Base-by-base conservation (phyloP, 2,329 filamentous ascomycete genomes). In the Colletotrichum viniferum region DNA sequence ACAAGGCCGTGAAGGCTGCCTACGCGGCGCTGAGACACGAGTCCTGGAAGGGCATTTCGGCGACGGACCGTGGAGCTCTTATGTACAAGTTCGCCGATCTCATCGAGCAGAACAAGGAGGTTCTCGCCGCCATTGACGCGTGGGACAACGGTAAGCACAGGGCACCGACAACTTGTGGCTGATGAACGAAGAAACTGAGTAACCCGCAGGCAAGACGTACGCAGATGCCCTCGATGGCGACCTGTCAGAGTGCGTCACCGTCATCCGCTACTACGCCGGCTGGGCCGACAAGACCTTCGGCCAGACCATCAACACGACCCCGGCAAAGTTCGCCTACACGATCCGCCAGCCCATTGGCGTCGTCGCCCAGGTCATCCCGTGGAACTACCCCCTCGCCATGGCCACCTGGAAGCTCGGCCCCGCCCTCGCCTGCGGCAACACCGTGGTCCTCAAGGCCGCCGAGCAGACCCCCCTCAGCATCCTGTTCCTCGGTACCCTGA, bases 261-360 rank as follows among this genome's bases (percentile, higher is more conserved):
- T 92, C 24, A 85, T 92, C 58, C 92, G 93, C 78, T 96, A 96
- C 84, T 96, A 96, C 81, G 93, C 91, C 62, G 94, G 94, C 43
- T 96, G 91, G 84, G 93, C 94, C 36, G 94, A 96, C 84, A 96
- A 96, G 86, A 91, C 95, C 62, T 91, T 92, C 78, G 94, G 94
- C 9, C 92, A 94, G 81, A 94, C 94, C n/a, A 95, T 96, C 78
- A 91, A 93, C 76, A 94, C 93, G 0, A 91, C 88, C 0, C 87
- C 88, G 0, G 85, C 88, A 14, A 96, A 96, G 82, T 90, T 96
- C 77, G 93, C 93, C 3, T 96, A 96, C 79, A 95, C 94, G 0
- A 86, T 95, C 32, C 90, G 91, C 43, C 92, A 96, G 81, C 94
- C 94, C 2, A 86, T 96, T 24, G 94, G 94, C 55, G 94, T 96